These are phyloP conservation scores for Blastosporella zonata DNA, from an alignment of 1,284 basidiomycete species.

Conservation along the genomic window DNA sequence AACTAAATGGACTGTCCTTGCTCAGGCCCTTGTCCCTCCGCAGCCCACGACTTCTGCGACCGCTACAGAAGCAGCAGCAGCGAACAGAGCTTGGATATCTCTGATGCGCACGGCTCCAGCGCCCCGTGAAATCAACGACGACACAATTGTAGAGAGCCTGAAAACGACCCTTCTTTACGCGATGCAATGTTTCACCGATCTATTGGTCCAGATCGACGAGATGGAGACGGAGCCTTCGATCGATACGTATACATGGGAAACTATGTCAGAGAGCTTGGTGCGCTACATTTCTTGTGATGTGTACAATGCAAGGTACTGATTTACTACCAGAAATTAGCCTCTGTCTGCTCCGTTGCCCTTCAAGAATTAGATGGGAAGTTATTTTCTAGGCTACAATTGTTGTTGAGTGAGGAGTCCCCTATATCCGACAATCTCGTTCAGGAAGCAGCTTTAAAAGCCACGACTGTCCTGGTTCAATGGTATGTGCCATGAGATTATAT, in stretches of 20 bases:
- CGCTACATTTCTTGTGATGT: slow-evolving; percentile 19
- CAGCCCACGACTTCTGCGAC: slow-evolving; percentile 30
- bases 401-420: slow-evolving; percentile 82
- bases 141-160: slow-evolving; percentile 42
- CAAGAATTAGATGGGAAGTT: slow-evolving; percentile 69
- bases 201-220: slow-evolving; percentile 72
- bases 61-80: slow-evolving; percentile 70
- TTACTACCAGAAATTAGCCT: slow-evolving; percentile 74
- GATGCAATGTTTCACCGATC: slow-evolving; percentile 71
- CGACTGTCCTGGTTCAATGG: slow-evolving; percentile 81
- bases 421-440: slow-evolving; percentile 80
- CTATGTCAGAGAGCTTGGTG: slow-evolving; percentile 81
- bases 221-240: slow-evolving; percentile 74
- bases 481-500: slow-evolving; percentile 25
- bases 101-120: slow-evolving; percentile 53
- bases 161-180: slow-evolving; percentile 53
- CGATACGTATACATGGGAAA: slow-evolving; percentile 86
- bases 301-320: neutral
- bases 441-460: slow-evolving; percentile 82
- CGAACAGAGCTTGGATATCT: slow-evolving; percentile 76
- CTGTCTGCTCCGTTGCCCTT: slow-evolving; percentile 78
- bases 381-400: slow-evolving; percentile 66
- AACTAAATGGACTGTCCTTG: slow-evolving; percentile 78
- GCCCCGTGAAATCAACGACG: slow-evolving; percentile 37
- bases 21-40: slow-evolving; percentile 66